Conservation (phyloP, 2,329 filamentous ascomycete genomes). For the Aureobasidium zeae region DNA sequence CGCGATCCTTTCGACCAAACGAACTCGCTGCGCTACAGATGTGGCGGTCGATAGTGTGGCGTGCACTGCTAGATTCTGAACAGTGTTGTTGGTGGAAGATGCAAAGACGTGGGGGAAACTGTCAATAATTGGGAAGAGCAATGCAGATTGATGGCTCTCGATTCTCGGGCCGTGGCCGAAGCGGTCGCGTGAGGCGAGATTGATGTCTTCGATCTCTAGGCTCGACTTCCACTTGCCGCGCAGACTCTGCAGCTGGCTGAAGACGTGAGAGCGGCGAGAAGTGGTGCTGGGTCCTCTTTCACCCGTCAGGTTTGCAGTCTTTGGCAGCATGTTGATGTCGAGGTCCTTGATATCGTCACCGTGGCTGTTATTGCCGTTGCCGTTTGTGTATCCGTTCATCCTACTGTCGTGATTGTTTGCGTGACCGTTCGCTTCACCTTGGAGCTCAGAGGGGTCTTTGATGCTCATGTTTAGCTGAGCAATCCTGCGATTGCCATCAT, state of each 20-base stretch:
- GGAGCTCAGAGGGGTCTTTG: constrained; percentile 30
- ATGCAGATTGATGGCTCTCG: constrained; percentile 33
- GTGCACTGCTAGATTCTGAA: constrained; percentile 38
- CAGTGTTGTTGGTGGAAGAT: constrained; percentile 31
- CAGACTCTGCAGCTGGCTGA: constrained; percentile 32
- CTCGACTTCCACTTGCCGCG: constrained; percentile 32
- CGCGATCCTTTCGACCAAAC: constrained; percentile 50
- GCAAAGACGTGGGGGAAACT: constrained; percentile 74
- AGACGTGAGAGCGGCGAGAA: constrained; percentile 28
- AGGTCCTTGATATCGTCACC: constrained; percentile 13
- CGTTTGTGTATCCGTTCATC: constrained; percentile 26
- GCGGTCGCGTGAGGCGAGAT: constrained; percentile 26
- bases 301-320: constrained; percentile 14
- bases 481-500: constrained; percentile 69
- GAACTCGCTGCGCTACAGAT: constrained; percentile 59
- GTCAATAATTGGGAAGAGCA: constrained; percentile 68
- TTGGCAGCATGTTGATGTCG: constrained; percentile 22
- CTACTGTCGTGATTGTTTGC: constrained; percentile 22
- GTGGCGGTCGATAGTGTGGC: constrained; percentile 62
- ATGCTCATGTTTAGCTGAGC: constrained; percentile 64
- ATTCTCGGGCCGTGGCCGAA: constrained; percentile 21
- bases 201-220: constrained; percentile 25
- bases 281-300: constrained; percentile 1
- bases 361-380: too few species aligned
- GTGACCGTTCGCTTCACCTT: constrained; percentile 24